Base-by-base conservation (phyloP, 176 grass and related monocot species). In the Zoysia japonica region DNA sequence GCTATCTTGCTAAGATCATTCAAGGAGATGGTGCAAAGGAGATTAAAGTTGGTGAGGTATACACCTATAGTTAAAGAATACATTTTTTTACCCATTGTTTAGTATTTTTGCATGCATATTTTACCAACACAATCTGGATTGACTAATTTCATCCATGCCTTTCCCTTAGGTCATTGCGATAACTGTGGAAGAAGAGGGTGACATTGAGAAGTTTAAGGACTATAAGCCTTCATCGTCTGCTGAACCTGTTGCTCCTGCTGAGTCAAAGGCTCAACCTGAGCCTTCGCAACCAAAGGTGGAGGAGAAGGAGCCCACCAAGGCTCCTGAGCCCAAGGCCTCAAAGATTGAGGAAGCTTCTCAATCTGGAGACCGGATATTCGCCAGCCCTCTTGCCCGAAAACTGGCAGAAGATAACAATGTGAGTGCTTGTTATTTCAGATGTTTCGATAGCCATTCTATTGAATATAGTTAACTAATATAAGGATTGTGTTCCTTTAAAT, bases 1-100 rank as follows among this genome's bases (percentile, higher is more conserved):
- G 96, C 36, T 99, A 93, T 93, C 81, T 99, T 20, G 96, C 92
- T 82, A 99, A 99, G 68, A 99, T 99, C 72, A 51, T 99, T 87
- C 86, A 80, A 7, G 92, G 89, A 61, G 96, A 99, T 85, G 92
- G 96, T 83, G 85, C 96, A 54, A 99, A 99, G 78, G 92, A 94
- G 72, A 95, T 95, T 75, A 87, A 99, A 99, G 96, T 99, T 84
- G 92, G 92, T 1, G 96, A 99, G 84, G 96, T 99, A 83, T 49
- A 55, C 48, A 60, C 63, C 76, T 78, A 59, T 57, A 59, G 6
- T n/a, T 71, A 40, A 80, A 85, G 14, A 77, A 76, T 2, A 16
- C 15, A 66, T 65, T 51, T 20, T 59, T 9, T 59, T 53, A 45
- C 10, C 4, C 36, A 75, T 14, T 68, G 17, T 55, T 70, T 77